phyloP scores from a whole-genome alignment of 2,329 filamentous ascomycete species.

The Fusarium setosum region DNA sequence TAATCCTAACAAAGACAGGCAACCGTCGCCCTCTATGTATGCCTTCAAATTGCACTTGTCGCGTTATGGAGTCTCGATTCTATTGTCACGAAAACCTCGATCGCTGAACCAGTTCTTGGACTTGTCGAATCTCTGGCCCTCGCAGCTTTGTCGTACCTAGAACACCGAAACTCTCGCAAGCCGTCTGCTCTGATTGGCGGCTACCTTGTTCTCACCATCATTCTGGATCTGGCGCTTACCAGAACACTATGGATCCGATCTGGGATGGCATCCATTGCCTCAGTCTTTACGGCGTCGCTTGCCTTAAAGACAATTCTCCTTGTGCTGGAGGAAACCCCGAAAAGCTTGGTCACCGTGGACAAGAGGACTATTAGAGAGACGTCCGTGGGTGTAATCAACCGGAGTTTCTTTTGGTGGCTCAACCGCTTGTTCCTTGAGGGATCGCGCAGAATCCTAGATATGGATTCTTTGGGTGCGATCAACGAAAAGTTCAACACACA shows the following conservation, averaged over 20 bases:
- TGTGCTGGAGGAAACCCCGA: constrained; percentile 47
- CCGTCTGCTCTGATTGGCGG: constrained; percentile 47
- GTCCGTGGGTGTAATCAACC: constrained; percentile 47
- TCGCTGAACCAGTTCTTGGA: constrained; percentile 43
- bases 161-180: constrained; percentile 47
- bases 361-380: constrained; percentile 44
- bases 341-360: constrained; percentile 32
- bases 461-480: constrained; percentile 42
- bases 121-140: constrained; percentile 44
- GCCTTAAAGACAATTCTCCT: constrained; percentile 44
- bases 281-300: constrained; percentile 42
- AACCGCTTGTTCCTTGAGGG: constrained; percentile 46
- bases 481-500: constrained; percentile 44
- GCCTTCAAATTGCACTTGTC: constrained; percentile 40
- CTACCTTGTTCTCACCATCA: constrained; percentile 47
- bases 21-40: constrained; percentile 8
- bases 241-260: constrained; percentile 50
- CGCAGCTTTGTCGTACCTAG: constrained; percentile 45
- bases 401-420: constrained; percentile 52
- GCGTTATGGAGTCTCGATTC: constrained; percentile 42
- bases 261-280: constrained; percentile 36
- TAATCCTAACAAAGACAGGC: constrained; percentile 20
- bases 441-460: constrained; percentile 34
- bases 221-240: constrained; percentile 48
- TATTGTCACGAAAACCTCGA: constrained; percentile 40